Conservation (phyloP, 1,284 basidiomycete species). For the Uromyces viciae-fabae region DNA sequence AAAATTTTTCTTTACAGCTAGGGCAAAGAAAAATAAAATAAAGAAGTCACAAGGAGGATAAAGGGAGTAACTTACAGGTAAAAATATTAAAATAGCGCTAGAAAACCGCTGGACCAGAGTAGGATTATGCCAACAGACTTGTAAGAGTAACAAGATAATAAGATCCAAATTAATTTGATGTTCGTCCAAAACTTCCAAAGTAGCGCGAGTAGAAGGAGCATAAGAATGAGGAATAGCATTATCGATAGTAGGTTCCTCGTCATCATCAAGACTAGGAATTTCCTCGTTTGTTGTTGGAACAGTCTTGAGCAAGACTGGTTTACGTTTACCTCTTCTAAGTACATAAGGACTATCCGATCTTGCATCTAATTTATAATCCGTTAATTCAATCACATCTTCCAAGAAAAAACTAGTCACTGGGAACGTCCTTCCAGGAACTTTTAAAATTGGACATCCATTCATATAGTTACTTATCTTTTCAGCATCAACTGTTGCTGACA, state of each 20-base stretch:
- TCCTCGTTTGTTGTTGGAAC: constrained; percentile 4
- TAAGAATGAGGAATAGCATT: constrained; percentile 51
- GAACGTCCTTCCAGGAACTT: constrained; percentile 93
- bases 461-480: constrained; percentile 93
- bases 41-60: neutral
- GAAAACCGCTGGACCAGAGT: constrained; percentile 64
- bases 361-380: constrained; percentile 73
- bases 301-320: constrained; percentile 22
- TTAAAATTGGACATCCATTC: constrained; percentile 78
- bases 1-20: no score
- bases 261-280: constrained; percentile 32
- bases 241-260: constrained; percentile 6
- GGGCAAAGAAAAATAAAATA: no score
- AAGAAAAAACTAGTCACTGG: constrained; percentile 83
- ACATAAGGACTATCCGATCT: constrained; percentile 72
- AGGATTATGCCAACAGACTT: constrained; percentile 71
- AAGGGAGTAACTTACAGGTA: constrained; percentile 65
- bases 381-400: constrained; percentile 86
- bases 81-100: constrained; percentile 80
- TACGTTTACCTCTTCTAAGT: constrained; percentile 24
- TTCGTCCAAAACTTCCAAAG: constrained; percentile 83
- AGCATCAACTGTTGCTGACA: constrained; percentile 96
- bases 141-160: constrained; percentile 78
- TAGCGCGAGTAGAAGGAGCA: constrained; percentile 65
- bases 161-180: constrained; percentile 84